Evolutionary conservation across 2,329 filamentous ascomycete species (phyloP), one percentile per base, ranked within the genome.

Genomic region (Colletotrichum chrysophilum): DNA sequence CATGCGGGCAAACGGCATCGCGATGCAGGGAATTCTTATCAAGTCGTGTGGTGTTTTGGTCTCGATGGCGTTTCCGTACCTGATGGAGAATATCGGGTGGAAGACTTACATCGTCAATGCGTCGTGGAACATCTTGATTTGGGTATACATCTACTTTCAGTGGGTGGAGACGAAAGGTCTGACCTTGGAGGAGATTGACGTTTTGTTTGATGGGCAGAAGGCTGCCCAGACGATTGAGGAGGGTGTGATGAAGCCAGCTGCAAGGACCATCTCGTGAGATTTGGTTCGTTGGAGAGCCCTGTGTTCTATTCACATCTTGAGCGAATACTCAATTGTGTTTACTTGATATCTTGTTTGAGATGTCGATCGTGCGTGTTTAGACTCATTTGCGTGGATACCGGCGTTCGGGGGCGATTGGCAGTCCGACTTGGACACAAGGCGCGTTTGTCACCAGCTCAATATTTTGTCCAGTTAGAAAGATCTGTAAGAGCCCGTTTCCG

Each of bases 161-260:
- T 76, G 82, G 64, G 79, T 80, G 2, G 81, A 82, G 76, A 82
- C 80, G 12, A 82, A 81, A 75, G 78, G 70, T 1, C 36, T 61
- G 58, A 77, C 77, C 8, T 55, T 79, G 14, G 78, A 79, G 60
- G 78, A 79, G 65, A 58, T 77, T 43, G 72, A 76, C n/a, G 69
- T 56, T n/a, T 26, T 78, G n/a, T 78, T 78, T 62, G 58, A 77
- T 34, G 56, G 64, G 24, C 30, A 73, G 38, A 77, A 75, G 68
- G 60, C 32, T 13, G 60, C 38, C 2, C 60, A 64, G 6, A 64
- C 60, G 21, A 62, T 60, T 4, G 60, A 64, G 60, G 60, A 64
- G 60, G 60, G 13, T 14, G 60, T 64, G 6, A 21, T 64, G 60
- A 64, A 64, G 13, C 32, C 60, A 24, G 32, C 32, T 18, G 32